Evolutionary conservation across 345 rosid species (phyloP), one percentile per base, ranked within the genome.

Genomic region (Populus pruinosa): DNA sequence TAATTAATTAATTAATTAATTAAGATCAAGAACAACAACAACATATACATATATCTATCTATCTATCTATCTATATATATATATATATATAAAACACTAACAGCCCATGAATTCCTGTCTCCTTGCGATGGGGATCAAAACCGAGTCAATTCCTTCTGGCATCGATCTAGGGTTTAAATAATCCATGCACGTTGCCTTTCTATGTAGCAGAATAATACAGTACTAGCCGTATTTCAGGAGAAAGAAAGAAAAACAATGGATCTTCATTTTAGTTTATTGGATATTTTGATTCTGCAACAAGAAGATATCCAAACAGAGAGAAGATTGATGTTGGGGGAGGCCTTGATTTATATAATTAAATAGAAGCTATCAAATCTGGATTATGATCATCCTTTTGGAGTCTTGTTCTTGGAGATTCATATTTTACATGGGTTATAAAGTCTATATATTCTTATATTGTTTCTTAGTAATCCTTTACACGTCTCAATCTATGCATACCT

Each of bases 71-170:
- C 1, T 29, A 29, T 29, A 29, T 29, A 33, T 33, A 33, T 33
- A 33, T 33, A 33, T 33, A 33, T 33, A 33, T 4, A 33, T 4
- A 33, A 0, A 4, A 33, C 35, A 33, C 35, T 33, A 33, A 33
- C 35, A 43, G 18, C 61, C 76, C 77, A 44, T 20, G 29, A 64
- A 43, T 5, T 74, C 43, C 70, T 74, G 70, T 63, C 49, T 18
- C 33, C 25, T 73, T 8, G 53, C 38, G 56, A 39, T 20, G 27
- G 41, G 47, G 18, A 55, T 35, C 0, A 35, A 36, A 8, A 39
- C 68, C 23, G 21, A 53, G 18, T 20, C 5, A 20, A 53, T 53
- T 17, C 59, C 59, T 53, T 2, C 23, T 20, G 59, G 23, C 59
- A 20, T 6, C 5, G 3, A 39, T 8, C 16, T 47, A 17, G 59